Conservation (phyloP, 208 protist genomes). For the Trypanosoma grayi region DNA sequence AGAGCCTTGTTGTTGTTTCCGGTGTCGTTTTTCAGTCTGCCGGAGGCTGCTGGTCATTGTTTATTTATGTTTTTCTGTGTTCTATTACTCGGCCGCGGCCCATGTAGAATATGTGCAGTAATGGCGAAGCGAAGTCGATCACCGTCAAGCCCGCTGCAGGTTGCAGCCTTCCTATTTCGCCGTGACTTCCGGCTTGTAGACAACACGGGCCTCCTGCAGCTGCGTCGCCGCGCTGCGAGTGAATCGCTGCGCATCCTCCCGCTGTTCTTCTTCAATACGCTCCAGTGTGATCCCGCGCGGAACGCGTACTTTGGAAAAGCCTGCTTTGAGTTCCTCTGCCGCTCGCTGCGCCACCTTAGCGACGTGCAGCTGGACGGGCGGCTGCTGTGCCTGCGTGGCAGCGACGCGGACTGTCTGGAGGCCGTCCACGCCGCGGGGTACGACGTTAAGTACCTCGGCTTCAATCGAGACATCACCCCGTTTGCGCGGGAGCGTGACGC, state of each 20-base stretch:
- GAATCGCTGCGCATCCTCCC: slow-evolving; percentile 40
- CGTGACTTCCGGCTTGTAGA: slow-evolving; percentile 62
- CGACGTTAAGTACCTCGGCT: slow-evolving; percentile 47
- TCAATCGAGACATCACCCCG: slow-evolving; percentile 74
- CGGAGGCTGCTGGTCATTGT: too few relatives aligned
- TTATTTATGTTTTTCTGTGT: too few relatives aligned
- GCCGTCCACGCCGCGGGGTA: slow-evolving; percentile 38
- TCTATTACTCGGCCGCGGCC: too few relatives aligned
- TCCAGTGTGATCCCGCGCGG: slow-evolving; percentile 47
- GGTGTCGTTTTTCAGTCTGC: too few relatives aligned
- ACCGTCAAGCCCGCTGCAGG: slow-evolving; percentile 5
- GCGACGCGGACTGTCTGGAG: slow-evolving; percentile 44
- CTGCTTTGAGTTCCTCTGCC: slow-evolving; percentile 71
- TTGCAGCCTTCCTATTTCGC: slow-evolving; percentile 75
- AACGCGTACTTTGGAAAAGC: slow-evolving; percentile 72
- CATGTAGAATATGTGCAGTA: background rate
- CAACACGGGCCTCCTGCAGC: slow-evolving; percentile 59
- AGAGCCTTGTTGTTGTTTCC: too few relatives aligned
- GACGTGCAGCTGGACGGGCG: slow-evolving; percentile 44
- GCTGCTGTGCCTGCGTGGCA: slow-evolving; percentile 62
- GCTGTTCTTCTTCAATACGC: slow-evolving; percentile 79
- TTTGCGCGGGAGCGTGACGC: slow-evolving; percentile 58
- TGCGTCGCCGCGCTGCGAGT: slow-evolving; percentile 27
- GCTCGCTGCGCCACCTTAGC: slow-evolving; percentile 60
- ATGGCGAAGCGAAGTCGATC: slow-evolving; percentile 14